phyloP scores from a whole-genome alignment of 192 early-diverging fungal species.

The Funneliformis geosporum region DNA sequence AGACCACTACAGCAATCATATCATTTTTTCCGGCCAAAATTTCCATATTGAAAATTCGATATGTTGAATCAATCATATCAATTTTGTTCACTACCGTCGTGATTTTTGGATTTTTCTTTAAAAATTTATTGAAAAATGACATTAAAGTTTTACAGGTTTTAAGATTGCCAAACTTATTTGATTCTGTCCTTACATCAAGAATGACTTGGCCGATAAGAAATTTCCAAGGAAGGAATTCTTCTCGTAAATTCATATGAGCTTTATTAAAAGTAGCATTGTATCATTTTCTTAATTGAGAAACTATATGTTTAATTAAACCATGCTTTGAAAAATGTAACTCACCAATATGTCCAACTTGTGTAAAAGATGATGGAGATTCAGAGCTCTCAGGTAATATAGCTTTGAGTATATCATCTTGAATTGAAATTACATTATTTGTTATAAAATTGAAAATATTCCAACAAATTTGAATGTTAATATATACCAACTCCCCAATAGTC shows the following conservation, averaged over 20 bases:
- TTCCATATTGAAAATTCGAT: conserved; percentile 97
- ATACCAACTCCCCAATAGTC: conserved; percentile 87
- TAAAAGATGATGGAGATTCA: conserved; percentile 86
- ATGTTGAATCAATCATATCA: conserved; percentile 92
- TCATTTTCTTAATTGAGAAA: neutral
- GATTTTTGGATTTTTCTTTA: conserved; percentile 83
- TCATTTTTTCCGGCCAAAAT: conserved; percentile 87
- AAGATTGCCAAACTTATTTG: neutral
- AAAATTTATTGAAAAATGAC: neutral
- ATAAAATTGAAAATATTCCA: neutral
- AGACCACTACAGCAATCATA: conserved; percentile 83
- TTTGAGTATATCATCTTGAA: conserved; percentile 81
- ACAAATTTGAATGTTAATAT: neutral
- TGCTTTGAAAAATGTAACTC: conserved; percentile 17
- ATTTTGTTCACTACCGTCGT: conserved; percentile 96
- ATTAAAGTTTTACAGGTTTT: neutral
- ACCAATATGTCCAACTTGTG: conserved; percentile 91
- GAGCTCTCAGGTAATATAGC: conserved; percentile 81
- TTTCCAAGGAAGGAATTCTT: conserved; percentile 89
- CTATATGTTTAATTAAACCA: no score
- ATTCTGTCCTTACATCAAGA: conserved; percentile 68
- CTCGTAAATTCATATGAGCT: conserved; percentile 96
- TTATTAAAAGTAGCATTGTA: neutral
- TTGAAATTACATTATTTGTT: neutral
- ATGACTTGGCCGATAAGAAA: conserved; percentile 91